Evolutionary conservation across 2,329 filamentous ascomycete species (phyloP).

Genomic region (Leptographium galeiforme): DNA sequence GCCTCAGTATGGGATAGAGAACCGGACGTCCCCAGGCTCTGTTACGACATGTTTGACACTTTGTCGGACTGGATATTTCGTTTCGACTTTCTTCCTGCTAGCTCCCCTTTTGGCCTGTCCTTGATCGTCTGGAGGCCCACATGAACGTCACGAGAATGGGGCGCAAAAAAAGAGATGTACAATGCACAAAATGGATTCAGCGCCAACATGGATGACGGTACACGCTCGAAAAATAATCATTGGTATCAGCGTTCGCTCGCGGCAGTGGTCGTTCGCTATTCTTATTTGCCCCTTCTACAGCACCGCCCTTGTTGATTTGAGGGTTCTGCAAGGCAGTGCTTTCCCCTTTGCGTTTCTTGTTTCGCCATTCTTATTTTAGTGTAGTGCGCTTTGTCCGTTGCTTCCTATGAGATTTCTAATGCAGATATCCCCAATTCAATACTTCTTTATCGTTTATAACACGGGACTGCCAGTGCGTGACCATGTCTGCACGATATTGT

Average conservation of each 20-base stretch:
- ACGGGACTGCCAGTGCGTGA: neutral
- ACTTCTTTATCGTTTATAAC: neutral
- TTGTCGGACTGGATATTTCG: neutral
- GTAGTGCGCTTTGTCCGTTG: slow-evolving; percentile 10
- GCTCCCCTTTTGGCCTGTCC: neutral
- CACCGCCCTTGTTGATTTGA: neutral
- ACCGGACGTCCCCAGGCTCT: neutral
- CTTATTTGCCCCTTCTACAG: neutral
- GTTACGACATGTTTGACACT: neutral
- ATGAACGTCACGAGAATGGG: neutral
- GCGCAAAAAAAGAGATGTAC: neutral
- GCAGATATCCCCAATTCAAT: slow-evolving; percentile 35
- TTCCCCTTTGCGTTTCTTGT: slow-evolving; percentile 1
- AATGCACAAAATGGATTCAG: neutral
- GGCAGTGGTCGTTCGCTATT: neutral
- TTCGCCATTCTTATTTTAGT: slow-evolving; percentile 5
- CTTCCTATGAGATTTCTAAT: slow-evolving; percentile 48
- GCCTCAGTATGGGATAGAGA: neutral
- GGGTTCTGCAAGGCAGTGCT: neutral
- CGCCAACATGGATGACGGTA: neutral
- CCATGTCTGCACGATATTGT: neutral
- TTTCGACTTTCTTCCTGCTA: neutral
- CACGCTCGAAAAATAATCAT: neutral
- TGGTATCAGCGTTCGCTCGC: neutral
- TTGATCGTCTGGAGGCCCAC: neutral